Evolutionary conservation across 2,329 filamentous ascomycete genomes (phyloP), one percentile per base, ranked within the genome.

Genomic region (Fusarium mundagurra): DNA sequence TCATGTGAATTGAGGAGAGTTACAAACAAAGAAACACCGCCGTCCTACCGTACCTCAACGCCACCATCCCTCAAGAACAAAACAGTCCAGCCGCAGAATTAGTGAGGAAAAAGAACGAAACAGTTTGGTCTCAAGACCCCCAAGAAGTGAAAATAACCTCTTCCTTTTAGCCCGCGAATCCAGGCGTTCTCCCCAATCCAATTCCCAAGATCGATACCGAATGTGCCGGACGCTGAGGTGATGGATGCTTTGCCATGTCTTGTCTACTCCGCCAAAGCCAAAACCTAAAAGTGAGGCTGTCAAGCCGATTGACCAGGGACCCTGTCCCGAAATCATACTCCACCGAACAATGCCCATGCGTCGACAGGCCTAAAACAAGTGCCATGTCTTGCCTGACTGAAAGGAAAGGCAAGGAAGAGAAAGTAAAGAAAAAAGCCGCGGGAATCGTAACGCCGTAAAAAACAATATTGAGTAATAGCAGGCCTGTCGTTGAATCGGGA

Each of bases 191-290:
- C 53, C 44, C 53, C 47, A 63, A 68, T 73, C 67, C 57, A 58
- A 59, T 67, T 64, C 75, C 63, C 63, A 74, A 47, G 61, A 76
- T 48, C 45, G 57, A 64, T 64, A 53, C 63, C 68, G 64, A 66
- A 62, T 64, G 58, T 73, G 60, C 64, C 67, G 66, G 59, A 60
- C 55, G 62, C 59, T 67, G 61, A 71, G 64, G 64, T 70, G 71
- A 74, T 76, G 64, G 72, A 67, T 77, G 75, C 74, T 76, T 73
- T 76, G 62, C 68, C 76, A 65, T 75, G 47, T 75, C 67, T 75
- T 75, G 69, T 71, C 63, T 78, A 78, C 76, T 78, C 75, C 76
- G 51, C 66, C 71, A 74, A 77, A 77, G 72, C 66, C 72, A 62
- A 69, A 63, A 54, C 76, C 69, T 48, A 62, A 76, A 76, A 75